Conservation (phyloP, 2,329 filamentous ascomycete genomes). For the Cryoendolithus antarcticus region DNA sequence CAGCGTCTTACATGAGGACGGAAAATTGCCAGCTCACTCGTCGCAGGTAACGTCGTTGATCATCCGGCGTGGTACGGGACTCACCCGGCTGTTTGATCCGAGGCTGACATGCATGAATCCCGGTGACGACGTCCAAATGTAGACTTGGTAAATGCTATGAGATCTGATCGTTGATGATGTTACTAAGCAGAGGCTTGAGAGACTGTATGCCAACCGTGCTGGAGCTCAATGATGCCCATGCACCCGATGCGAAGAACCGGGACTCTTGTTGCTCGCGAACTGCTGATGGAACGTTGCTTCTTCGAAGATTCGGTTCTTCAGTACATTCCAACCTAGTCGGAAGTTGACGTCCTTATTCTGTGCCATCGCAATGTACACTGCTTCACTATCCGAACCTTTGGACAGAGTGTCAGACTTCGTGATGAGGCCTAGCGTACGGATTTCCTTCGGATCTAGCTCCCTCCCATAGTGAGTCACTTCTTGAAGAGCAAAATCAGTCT, state of each 20-base stretch:
- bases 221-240: not conserved
- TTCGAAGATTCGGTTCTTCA: slow-evolving; percentile 34
- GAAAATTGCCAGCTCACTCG: slow-evolving; percentile 34
- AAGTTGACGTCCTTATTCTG: slow-evolving; percentile 29
- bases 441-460: slow-evolving; percentile 32
- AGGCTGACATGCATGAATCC: slow-evolving; percentile 24
- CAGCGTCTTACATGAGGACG: slow-evolving; percentile 31
- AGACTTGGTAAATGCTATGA: slow-evolving; percentile 33
- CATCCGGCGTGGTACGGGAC: slow-evolving; percentile 30
- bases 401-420: slow-evolving; percentile 15
- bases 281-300: slow-evolving; percentile 24
- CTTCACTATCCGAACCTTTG: slow-evolving; percentile 28
- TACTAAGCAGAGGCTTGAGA: slow-evolving; percentile 39
- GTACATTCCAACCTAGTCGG: slow-evolving; percentile 40
- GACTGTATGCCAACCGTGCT: slow-evolving; percentile 34
- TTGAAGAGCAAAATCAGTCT: slow-evolving; percentile 44
- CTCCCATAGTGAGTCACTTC: slow-evolving; percentile 39
- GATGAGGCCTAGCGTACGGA: slow-evolving; percentile 44
- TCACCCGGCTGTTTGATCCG: slow-evolving; percentile 37
- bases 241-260: slow-evolving; percentile 23
- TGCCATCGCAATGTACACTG: slow-evolving; percentile 27
- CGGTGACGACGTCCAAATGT: slow-evolving; percentile 30
- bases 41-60: slow-evolving; percentile 40
- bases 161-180: slow-evolving; percentile 39
- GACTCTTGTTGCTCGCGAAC: slow-evolving; percentile 29